Evolutionary conservation across 73 alveolate species (phyloP).

Genomic region (Effrenium voratum): DNA sequence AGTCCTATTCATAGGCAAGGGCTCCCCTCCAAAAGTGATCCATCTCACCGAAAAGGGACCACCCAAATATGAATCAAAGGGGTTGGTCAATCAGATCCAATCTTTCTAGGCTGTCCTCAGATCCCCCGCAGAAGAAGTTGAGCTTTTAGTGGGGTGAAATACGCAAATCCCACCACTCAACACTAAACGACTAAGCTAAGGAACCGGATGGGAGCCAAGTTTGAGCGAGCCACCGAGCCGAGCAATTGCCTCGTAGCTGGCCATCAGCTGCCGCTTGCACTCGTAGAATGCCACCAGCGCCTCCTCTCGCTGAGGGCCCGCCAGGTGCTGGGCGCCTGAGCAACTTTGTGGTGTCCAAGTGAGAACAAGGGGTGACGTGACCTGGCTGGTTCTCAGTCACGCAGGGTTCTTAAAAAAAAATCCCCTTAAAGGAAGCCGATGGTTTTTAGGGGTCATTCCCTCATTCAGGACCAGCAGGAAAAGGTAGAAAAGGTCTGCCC

Average conservation of each 20-base stretch:
- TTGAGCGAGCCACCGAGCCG: neutral
- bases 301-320: neutral
- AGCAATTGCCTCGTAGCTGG: neutral
- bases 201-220: too few relatives aligned
- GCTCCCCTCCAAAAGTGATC: neutral
- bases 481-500: neutral
- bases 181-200: neutral
- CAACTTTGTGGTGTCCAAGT: too few relatives aligned
- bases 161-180: neutral
- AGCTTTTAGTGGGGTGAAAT: neutral
- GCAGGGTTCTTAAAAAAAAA: neutral
- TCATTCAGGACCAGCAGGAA: neutral
- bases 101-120: neutral
- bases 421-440: neutral
- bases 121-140: neutral
- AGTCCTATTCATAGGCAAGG: too few relatives aligned
- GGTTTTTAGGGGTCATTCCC: neutral
- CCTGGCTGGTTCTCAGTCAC: neutral
- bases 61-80: too few relatives aligned
- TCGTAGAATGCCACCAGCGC: conserved; percentile 10
- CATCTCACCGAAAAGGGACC: neutral
- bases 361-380: too few relatives aligned
- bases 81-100: neutral
- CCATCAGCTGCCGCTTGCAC: neutral
- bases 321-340: conserved; percentile 27